Base-by-base conservation (phyloP, 2,329 filamentous ascomycete species). In the Ophiosphaerella korrae region DNA sequence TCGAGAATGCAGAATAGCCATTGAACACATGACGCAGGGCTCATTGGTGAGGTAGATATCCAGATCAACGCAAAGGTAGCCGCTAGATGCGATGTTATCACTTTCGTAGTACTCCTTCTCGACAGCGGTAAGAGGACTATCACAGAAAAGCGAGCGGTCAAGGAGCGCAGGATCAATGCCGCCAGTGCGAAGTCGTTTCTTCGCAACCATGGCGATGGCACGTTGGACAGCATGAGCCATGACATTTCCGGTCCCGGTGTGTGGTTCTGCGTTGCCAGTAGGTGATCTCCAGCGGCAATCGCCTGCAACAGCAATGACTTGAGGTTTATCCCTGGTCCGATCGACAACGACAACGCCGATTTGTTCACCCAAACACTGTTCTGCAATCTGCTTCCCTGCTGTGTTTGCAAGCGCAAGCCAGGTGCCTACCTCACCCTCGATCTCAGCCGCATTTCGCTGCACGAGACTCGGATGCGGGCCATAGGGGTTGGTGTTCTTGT, bases 1-100 rank as follows among this genome's bases (percentile, higher is more conserved):
- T 43, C 94, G 85, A 7, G 93, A 97, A 71, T 97, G 92, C 18
- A 97, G 81, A 62, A 97, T 88, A 1, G 90, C 94, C 94, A 97
- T 97, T 32, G 89, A 91, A 75, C 94, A 99, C 84, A 96, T 95
- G 53, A 96, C 84, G 71, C 94, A 99, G 5, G 94, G 94, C 75
- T 99, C 94, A 68, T 97, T 92, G 2, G 92, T 96, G 53, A 95
- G 81, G 76, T 97, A 97, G 49, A 99, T 84, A 74, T 97, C 93
- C 26, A 99, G 82, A 47, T 91, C 90, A 60, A 96, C 91, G 75
- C 93, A 97, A 16, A 99, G 85, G 72, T 99, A 99, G 45, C 93
- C 93, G 60, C 91, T 89, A 29, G 84, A 82, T 58, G 80, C 83
- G 66, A 87, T 88, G 63, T 87, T 85, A 63, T 84, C 65, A 32